phyloP scores from a whole-genome alignment of 148 eudicot species.

The Mesembryanthemum crystallinum region DNA sequence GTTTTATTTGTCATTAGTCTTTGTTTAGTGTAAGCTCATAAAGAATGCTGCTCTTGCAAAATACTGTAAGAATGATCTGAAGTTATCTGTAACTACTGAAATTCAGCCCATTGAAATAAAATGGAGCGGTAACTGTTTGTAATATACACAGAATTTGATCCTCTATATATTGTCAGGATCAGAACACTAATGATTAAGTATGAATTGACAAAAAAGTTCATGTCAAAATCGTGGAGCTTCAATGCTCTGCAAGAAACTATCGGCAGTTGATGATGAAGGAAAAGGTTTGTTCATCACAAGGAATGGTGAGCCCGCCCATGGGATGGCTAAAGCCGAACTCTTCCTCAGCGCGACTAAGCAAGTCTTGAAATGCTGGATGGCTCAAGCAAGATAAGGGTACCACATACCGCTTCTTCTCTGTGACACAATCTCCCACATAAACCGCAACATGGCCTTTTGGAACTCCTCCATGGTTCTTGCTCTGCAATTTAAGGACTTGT shows the following conservation, averaged over 20 bases:
- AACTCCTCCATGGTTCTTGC: constrained; percentile 32
- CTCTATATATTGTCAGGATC: not conserved
- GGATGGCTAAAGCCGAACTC: constrained; percentile 63
- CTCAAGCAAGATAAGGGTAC: constrained; percentile 52
- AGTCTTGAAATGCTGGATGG: constrained; percentile 48
- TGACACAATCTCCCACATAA: constrained; percentile 42
- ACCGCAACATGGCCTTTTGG: constrained; percentile 56
- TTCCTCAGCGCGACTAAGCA: constrained; percentile 45
- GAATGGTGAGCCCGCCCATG: constrained; percentile 61
- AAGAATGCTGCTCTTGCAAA: not conserved
- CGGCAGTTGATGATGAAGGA: constrained; percentile 14
- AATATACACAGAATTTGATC: constrained; percentile 14
- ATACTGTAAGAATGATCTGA: not conserved
- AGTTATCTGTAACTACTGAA: constrained; percentile 9
- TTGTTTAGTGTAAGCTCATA: not conserved
- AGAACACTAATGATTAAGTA: not conserved
- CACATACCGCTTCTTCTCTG: constrained; percentile 39
- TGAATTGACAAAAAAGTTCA: not conserved
- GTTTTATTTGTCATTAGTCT: not conserved
- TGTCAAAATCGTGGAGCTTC: not conserved
- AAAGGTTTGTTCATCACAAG: constrained; percentile 42
- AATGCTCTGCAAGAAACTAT: constrained; percentile 3
- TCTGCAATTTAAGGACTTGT: constrained; percentile 26
- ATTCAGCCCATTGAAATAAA: constrained; percentile 16
- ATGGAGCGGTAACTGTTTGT: constrained; percentile 21